Percentiles rank a stretch among this genome's conserved stretches.
These are phyloP conservation scores for Akanthomyces muscarius DNA, from an alignment of 2,329 filamentous ascomycete genomes.

Conservation along the genomic window DNA sequence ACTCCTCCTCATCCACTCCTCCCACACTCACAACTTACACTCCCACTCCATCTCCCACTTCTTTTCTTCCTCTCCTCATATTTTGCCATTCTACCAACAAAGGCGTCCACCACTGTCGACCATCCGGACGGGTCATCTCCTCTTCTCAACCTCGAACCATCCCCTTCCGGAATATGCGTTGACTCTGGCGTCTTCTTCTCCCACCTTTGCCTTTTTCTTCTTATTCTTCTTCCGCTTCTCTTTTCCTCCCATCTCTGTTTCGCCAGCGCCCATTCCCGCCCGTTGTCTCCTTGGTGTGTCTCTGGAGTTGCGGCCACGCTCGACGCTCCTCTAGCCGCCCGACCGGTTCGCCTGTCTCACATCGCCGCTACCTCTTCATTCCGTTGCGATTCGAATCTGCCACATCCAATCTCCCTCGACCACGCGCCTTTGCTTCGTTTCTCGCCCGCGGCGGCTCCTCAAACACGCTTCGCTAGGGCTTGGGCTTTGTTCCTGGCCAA, in stretches of 20 bases:
- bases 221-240: background rate
- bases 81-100: conserved; percentile 7
- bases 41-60: conserved; percentile 23
- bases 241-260: background rate
- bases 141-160: background rate
- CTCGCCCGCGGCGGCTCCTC: background rate
- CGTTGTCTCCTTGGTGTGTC: conserved; percentile 15
- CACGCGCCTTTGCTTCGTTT: conserved; percentile 2
- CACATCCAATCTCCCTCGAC: conserved; percentile 19
- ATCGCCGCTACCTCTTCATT: conserved; percentile 22
- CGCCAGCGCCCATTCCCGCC: conserved; percentile 19
- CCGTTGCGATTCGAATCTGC: conserved; percentile 21
- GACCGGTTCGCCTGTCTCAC: conserved; percentile 21
- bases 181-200: background rate
- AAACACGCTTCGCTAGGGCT: background rate
- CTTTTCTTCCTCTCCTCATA: conserved; percentile 1
- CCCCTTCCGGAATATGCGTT: conserved; percentile 12
- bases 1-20: conserved; percentile 20
- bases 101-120: conserved; percentile 2
- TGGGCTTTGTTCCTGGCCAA: background rate
- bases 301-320: background rate
- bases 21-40: conserved; percentile 13
- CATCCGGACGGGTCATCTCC: background rate
- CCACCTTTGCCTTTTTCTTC: background rate
- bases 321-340: conserved; percentile 18